Conservation (phyloP, 2,329 filamentous ascomycete species). For the Pseudopithomyces chartarum region DNA sequence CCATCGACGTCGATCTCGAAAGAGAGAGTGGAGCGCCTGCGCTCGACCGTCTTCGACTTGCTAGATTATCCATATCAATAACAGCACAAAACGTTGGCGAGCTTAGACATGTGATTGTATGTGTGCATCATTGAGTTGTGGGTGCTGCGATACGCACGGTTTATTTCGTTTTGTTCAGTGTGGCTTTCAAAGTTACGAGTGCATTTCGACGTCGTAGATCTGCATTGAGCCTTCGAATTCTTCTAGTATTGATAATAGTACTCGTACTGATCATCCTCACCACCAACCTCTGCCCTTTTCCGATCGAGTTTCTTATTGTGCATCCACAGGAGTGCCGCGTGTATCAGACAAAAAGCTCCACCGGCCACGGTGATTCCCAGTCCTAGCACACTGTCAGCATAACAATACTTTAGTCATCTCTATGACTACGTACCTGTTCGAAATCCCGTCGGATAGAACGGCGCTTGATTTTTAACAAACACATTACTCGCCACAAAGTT, state of each 20-base stretch:
- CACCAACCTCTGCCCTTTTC: constrained; percentile 13
- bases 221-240: not conserved
- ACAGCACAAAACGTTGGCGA: too few relatives aligned
- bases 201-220: too few relatives aligned
- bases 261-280: constrained; percentile 28
- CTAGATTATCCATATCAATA: too few relatives aligned
- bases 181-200: too few relatives aligned
- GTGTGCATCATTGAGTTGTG: too few relatives aligned
- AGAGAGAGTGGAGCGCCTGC: too few relatives aligned
- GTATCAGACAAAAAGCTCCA: constrained; percentile 17
- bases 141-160: too few relatives aligned
- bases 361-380: constrained; percentile 42
- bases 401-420: too few relatives aligned
- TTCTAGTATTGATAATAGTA: constrained; percentile 32
- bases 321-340: constrained; percentile 53
- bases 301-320: constrained; percentile 56
- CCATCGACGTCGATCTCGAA: too few relatives aligned
- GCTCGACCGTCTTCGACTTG: too few relatives aligned
- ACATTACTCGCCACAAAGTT: constrained; percentile 59
- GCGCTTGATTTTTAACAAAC: constrained; percentile 33
- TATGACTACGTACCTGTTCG: constrained; percentile 13
- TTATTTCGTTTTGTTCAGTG: too few relatives aligned
- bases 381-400: constrained; percentile 7
- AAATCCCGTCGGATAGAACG: constrained; percentile 35
- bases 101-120: too few relatives aligned